A percentile compares a stretch with the other conserved stretches of the same genome.
phyloP scores from a whole-genome alignment of 2,329 filamentous ascomycete species.

The Xylaria sp. region DNA sequence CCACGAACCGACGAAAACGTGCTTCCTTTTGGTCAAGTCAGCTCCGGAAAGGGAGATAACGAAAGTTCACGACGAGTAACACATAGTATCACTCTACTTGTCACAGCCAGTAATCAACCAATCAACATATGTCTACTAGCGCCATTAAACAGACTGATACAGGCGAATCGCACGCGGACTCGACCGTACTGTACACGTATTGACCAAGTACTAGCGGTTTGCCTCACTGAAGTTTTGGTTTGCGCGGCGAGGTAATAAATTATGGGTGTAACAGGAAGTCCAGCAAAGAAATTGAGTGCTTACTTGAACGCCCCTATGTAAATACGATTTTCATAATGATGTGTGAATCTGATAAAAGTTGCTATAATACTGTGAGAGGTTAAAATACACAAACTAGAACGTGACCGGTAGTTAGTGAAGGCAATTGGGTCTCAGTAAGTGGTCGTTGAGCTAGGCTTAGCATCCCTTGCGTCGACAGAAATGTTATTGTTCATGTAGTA shows the following conservation, averaged over 20 bases:
- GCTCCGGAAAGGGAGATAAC: neutral
- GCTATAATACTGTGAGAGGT: neutral
- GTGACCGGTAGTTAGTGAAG: neutral
- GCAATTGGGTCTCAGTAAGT: neutral
- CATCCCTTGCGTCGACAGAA: neutral
- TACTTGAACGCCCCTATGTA: neutral
- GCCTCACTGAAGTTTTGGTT: neutral
- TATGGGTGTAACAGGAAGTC: neutral
- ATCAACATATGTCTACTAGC: neutral
- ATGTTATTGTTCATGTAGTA: neutral
- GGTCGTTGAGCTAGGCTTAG: neutral
- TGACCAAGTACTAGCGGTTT: neutral
- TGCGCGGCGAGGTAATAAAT: neutral
- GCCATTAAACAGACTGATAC: neutral
- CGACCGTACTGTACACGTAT: neutral
- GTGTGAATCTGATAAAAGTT: neutral
- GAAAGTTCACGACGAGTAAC: neutral
- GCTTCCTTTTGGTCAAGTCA: neutral
- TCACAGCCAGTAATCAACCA: neutral
- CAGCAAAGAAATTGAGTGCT: neutral
- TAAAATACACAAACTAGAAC: neutral
- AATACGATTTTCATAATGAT: neutral
- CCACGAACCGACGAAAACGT: neutral
- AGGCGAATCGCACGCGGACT: neutral
- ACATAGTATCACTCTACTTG: neutral